A percentile compares a stretch with the other conserved stretches of the same genome.
phyloP scores from a whole-genome alignment of 805 yeast genomes.

The Ogataea pini region DNA sequence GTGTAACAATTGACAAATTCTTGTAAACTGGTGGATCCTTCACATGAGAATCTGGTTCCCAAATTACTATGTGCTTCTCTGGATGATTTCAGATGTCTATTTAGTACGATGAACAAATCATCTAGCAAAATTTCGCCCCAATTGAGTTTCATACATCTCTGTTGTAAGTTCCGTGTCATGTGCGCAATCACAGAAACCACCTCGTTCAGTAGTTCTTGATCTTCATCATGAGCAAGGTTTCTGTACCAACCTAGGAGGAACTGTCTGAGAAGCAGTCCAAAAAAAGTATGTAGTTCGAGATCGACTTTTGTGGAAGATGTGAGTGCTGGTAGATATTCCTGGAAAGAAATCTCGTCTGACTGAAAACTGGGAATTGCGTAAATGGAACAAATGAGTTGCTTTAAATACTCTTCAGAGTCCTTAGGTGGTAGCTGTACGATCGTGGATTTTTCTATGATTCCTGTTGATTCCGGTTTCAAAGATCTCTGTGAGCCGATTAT shows the following conservation, averaged over 20 bases:
- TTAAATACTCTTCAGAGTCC: constrained; percentile 31
- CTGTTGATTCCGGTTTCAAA: no score
- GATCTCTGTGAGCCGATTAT: not conserved
- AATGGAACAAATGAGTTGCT: constrained; percentile 19
- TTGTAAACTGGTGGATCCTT: constrained; percentile 4
- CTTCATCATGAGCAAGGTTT: constrained; percentile 38
- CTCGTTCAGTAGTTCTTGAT: constrained; percentile 44
- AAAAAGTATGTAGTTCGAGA: constrained; percentile 44
- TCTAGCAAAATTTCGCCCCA: constrained; percentile 42
- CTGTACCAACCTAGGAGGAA: constrained; percentile 51
- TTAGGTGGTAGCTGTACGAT: constrained; percentile 7
- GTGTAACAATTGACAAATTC: constrained; percentile 20
- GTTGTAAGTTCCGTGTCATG: constrained; percentile 41
- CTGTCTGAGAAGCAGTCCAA: constrained; percentile 47
- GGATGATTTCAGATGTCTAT: constrained; percentile 27
- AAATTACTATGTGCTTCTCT: constrained; percentile 7
- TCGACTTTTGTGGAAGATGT: constrained; percentile 44
- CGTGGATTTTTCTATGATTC: no score
- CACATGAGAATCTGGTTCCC: constrained; percentile 20
- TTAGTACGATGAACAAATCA: constrained; percentile 44
- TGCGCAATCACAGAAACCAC: constrained; percentile 41
- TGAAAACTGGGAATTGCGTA: constrained; percentile 12
- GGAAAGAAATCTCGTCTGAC: constrained; percentile 8
- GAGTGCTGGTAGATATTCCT: constrained; percentile 38
- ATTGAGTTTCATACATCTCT: constrained; percentile 35